phyloP scores from a whole-genome alignment of 2,329 filamentous ascomycete species.

The Alternaria sp. region DNA sequence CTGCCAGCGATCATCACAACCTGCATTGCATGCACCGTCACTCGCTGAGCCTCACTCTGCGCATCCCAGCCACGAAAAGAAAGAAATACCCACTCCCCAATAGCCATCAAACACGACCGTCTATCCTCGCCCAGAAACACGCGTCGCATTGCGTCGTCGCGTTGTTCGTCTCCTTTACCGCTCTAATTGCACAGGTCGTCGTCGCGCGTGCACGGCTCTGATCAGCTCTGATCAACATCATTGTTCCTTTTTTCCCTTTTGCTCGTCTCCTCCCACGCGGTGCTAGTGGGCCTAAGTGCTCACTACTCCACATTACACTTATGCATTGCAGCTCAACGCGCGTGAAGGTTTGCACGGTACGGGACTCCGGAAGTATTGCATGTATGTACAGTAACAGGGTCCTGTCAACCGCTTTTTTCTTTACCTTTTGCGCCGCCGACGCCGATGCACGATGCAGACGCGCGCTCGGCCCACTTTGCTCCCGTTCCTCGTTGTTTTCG shows the following conservation, averaged over 20 bases:
- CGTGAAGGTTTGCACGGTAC: neutral
- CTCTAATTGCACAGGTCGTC: neutral
- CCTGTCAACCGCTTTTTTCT: neutral
- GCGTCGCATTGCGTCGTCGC: constrained; percentile 1
- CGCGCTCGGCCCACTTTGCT: neutral
- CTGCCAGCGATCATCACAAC: neutral
- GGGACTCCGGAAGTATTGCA: neutral
- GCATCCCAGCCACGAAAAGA: neutral
- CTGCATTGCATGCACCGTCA: neutral
- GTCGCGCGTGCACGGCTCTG: neutral
- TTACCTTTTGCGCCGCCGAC: neutral
- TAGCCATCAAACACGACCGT: neutral
- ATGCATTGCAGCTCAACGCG: neutral
- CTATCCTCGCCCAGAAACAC: neutral
- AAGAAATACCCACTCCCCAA: neutral
- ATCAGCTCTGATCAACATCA: neutral
- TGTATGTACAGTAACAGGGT: neutral
- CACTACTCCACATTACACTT: neutral
- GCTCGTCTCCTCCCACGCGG: neutral
- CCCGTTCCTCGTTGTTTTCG: neutral
- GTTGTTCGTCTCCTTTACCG: neutral
- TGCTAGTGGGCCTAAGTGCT: neutral
- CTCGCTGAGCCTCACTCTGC: neutral
- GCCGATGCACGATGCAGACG: neutral
- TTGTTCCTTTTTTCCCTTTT: neutral